A percentile compares a stretch with the other conserved stretches of the same genome.
These are phyloP conservation scores for Colletotrichum theobromicola DNA, from an alignment of 2,329 filamentous ascomycete genomes.

Conservation along the genomic window DNA sequence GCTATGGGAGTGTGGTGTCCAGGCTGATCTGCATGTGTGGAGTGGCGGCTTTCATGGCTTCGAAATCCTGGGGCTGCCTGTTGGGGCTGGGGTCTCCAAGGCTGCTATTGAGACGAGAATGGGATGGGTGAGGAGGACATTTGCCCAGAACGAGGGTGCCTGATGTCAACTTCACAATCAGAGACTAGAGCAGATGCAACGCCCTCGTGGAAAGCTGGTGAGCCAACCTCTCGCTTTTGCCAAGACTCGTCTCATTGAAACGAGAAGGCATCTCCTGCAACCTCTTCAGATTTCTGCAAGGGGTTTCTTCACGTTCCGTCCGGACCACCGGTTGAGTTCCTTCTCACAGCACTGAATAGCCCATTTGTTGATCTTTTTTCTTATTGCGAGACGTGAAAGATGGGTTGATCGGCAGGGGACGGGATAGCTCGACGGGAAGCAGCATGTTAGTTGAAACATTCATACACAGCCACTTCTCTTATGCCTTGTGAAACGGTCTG, in stretches of 20 bases:
- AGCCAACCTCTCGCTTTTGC: neutral
- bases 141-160: neutral
- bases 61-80: constrained; percentile 28
- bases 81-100: neutral
- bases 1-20: constrained; percentile 45
- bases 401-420: neutral
- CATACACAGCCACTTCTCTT: constrained; percentile 9
- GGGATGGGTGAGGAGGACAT: constrained; percentile 6
- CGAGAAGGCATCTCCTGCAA: neutral
- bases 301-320: neutral
- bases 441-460: neutral
- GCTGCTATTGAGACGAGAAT: constrained; percentile 13
- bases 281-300: neutral
- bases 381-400: neutral
- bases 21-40: constrained; percentile 48
- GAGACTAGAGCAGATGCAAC: neutral
- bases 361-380: neutral
- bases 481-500: neutral
- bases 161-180: neutral
- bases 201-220: neutral
- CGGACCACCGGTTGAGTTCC: constrained; percentile 2
- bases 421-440: neutral
- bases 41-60: constrained; percentile 46
- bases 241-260: neutral
- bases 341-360: neutral